These are phyloP conservation scores for Purshia tridentata DNA, from an alignment of 306 rosid genomes.

Conservation along the genomic window DNA sequence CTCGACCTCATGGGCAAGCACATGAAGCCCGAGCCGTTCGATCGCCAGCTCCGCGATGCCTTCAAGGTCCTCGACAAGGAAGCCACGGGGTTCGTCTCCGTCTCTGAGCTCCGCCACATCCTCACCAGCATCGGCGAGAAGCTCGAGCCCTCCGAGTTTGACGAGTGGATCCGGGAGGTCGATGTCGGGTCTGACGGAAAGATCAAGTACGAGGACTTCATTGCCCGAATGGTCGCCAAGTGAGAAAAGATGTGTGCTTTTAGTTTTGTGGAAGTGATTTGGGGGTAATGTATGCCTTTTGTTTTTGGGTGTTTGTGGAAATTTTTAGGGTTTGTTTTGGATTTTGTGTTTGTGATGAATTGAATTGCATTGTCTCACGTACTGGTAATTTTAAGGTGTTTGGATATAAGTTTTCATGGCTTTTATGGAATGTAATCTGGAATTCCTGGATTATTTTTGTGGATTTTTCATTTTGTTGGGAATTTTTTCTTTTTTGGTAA, in stretches of 20 bases:
- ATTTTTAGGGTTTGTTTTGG: conserved; percentile 22
- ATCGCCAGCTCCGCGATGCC: conserved; percentile 93
- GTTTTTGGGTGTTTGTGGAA: neutral
- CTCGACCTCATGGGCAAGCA: conserved; percentile 87
- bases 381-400: conserved; percentile 26
- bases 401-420: conserved; percentile 19
- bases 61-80: conserved; percentile 96
- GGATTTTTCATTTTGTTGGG: neutral
- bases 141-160: conserved; percentile 91
- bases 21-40: conserved; percentile 96
- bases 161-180: conserved; percentile 98
- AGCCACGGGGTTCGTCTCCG: conserved; percentile 71
- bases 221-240: conserved; percentile 96
- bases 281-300: conserved; percentile 15
- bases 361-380: conserved; percentile 29
- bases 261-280: conserved; percentile 30
- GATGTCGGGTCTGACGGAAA: conserved; percentile 85
- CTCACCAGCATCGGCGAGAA: conserved; percentile 96
- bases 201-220: conserved; percentile 97
- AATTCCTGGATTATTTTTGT: neutral
- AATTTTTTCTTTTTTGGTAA: neutral
- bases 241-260: conserved; percentile 38
- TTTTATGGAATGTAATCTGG: conserved; percentile 30
- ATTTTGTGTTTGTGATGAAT: conserved; percentile 32
- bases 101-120: conserved; percentile 88